These are phyloP conservation scores for Dryadomyces sulphureus DNA, from an alignment of 2,329 filamentous ascomycete genomes.

Conservation along the genomic window DNA sequence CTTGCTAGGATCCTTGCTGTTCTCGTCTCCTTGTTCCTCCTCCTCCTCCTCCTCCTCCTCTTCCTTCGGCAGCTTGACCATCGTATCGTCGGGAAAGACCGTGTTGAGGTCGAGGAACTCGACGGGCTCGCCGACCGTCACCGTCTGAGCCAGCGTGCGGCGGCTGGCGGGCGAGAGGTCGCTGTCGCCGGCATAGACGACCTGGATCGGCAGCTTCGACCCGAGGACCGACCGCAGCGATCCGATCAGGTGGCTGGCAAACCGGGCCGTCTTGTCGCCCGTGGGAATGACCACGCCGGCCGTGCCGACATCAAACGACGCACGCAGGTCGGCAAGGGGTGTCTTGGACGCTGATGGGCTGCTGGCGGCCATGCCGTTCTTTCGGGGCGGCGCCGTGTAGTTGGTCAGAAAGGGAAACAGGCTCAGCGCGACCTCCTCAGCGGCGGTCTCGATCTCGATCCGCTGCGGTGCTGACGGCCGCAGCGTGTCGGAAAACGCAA, in stretches of 20 bases:
- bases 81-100: not conserved
- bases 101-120: slow-evolving; percentile 1
- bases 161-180: slow-evolving; percentile 1
- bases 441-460: not conserved
- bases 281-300: slow-evolving; percentile 2
- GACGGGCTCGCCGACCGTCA: not conserved
- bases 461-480: not conserved
- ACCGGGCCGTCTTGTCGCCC: slow-evolving; percentile 1
- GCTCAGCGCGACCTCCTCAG: not conserved
- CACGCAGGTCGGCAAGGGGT: not conserved
- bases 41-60: not conserved
- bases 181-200: slow-evolving; percentile 2
- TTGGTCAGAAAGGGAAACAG: not conserved
- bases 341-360: not conserved
- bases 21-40: not conserved
- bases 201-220: slow-evolving; percentile 2
- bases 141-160: not conserved
- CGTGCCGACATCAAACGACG: not conserved
- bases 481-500: not conserved
- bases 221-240: not conserved
- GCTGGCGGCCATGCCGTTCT: too few relatives aligned
- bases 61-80: not conserved
- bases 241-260: slow-evolving; percentile 1
- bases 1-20: not conserved
- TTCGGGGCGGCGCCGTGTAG: too few relatives aligned